Percentiles rank a stretch among this genome's conserved stretches.
These are phyloP conservation scores for Schizochytrium sp. DNA, from an alignment of 108 stramenopile genomes.

Conservation along the genomic window DNA sequence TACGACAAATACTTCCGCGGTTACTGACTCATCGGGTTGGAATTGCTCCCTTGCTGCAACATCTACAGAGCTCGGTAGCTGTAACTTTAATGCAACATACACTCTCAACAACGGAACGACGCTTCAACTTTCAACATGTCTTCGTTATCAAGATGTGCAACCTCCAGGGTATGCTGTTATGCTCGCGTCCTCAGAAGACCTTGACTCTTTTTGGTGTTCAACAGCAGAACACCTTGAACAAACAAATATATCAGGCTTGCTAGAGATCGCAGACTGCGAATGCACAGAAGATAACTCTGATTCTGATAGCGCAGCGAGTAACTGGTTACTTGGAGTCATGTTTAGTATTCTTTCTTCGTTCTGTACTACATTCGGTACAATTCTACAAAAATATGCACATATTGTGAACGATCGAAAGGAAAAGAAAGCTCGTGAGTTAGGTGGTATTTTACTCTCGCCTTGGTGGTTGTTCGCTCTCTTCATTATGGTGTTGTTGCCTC, in stretches of 20 bases:
- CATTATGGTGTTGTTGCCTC: conserved; percentile 37
- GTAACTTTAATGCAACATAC: not conserved
- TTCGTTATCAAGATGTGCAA: not conserved
- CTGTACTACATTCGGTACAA: conserved; percentile 8
- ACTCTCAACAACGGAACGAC: not conserved
- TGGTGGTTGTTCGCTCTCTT: conserved; percentile 42
- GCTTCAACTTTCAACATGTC: not conserved
- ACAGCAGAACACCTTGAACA: not conserved
- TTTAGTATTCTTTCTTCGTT: conserved; percentile 29
- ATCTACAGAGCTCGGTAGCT: not conserved
- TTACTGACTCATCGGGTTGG: not conserved
- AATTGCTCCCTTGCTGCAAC: not conserved
- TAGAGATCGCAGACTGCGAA: not conserved
- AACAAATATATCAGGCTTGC: not conserved
- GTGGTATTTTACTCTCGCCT: conserved; percentile 8
- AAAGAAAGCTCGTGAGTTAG: conserved; percentile 26
- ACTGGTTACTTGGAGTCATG: not conserved
- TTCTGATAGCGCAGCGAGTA: not conserved
- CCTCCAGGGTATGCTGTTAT: not conserved
- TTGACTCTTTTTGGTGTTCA: not conserved
- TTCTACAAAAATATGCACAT: conserved; percentile 49
- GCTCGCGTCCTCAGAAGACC: not conserved
- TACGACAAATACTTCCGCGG: not conserved
- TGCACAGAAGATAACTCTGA: not conserved
- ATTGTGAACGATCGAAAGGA: conserved; percentile 46